These are phyloP conservation scores for Cladosporium halotolerans DNA, from an alignment of 2,329 filamentous ascomycete species.

Conservation along the genomic window DNA sequence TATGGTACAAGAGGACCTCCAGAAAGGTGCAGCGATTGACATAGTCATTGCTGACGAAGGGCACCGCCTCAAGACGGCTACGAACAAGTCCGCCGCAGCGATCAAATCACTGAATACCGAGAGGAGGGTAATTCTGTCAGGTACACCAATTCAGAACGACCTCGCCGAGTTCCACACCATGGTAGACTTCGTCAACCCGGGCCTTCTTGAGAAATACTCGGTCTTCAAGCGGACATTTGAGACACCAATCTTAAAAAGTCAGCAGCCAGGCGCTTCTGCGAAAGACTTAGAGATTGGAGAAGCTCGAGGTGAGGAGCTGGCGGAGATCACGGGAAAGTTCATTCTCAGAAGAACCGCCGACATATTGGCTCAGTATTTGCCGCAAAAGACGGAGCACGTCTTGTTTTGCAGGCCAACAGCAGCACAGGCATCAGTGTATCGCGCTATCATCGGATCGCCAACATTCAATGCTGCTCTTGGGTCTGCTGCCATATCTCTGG, in stretches of 20 bases:
- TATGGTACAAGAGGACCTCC: constrained; percentile 58
- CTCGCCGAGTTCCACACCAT: constrained; percentile 61
- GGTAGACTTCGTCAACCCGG: constrained; percentile 64
- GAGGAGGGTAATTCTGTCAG: constrained; percentile 57
- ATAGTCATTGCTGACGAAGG: constrained; percentile 67
- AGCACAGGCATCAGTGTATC: constrained; percentile 56
- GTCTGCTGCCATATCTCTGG: constrained; percentile 56
- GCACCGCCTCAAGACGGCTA: constrained; percentile 60
- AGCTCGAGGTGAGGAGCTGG: constrained; percentile 55
- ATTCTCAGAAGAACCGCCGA: constrained; percentile 62
- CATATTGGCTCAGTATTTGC: constrained; percentile 59
- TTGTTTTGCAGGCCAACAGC: constrained; percentile 59
- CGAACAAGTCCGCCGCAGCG: constrained; percentile 61
- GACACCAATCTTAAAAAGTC: constrained; percentile 55
- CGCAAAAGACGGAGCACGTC: constrained; percentile 62
- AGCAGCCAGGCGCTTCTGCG: constrained; percentile 56
- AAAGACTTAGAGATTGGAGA: constrained; percentile 60
- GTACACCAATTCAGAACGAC: constrained; percentile 64
- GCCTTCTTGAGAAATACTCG: constrained; percentile 55
- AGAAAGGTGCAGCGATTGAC: constrained; percentile 58
- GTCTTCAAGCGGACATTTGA: constrained; percentile 61
- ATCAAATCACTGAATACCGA: constrained; percentile 59
- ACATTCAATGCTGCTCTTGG: constrained; percentile 57
- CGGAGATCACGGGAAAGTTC: constrained; percentile 55
- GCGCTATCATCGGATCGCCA: constrained; percentile 57